These are phyloP conservation scores for Lentinula sp. DNA, from an alignment of 768 basidiomycete species.

Conservation along the genomic window DNA sequence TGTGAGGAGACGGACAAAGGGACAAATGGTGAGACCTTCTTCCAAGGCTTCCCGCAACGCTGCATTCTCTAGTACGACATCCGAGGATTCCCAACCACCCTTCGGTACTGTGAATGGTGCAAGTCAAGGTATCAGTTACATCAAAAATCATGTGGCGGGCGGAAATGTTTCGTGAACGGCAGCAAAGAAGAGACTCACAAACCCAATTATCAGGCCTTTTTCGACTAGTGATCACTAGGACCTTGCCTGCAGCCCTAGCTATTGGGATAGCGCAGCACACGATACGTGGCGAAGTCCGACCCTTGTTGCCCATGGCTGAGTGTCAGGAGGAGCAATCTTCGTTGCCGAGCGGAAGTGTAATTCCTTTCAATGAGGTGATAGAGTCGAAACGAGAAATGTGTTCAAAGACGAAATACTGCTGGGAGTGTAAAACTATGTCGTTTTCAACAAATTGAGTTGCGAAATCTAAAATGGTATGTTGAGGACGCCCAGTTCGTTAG, in stretches of 20 bases:
- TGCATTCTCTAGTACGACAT: conserved; percentile 78
- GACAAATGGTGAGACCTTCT: conserved; percentile 91
- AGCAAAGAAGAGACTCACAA: conserved; percentile 52
- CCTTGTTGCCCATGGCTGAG: conserved; percentile 54
- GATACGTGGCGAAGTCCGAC: conserved; percentile 73
- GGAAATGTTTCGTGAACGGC: too few relatives aligned
- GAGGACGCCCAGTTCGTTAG: not conserved
- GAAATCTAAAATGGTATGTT: not conserved
- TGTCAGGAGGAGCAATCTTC: not conserved
- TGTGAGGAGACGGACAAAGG: conserved; percentile 66
- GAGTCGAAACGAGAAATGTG: not conserved
- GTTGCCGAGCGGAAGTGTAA: not conserved
- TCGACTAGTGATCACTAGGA: conserved; percentile 80
- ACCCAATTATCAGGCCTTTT: conserved; percentile 81
- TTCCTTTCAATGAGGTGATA: not conserved
- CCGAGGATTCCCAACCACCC: conserved; percentile 84
- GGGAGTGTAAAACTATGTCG: not conserved
- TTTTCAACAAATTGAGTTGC: not conserved
- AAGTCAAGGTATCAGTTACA: conserved; percentile 3
- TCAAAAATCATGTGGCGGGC: too few relatives aligned
- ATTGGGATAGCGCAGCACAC: conserved; percentile 92
- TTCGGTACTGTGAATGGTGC: conserved; percentile 63
- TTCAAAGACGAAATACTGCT: not conserved
- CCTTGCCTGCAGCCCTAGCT: conserved; percentile 62
- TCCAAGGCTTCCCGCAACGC: conserved; percentile 89